phyloP scores from a whole-genome alignment of 2,329 filamentous ascomycete species.

The Botrytis cinerea region DNA sequence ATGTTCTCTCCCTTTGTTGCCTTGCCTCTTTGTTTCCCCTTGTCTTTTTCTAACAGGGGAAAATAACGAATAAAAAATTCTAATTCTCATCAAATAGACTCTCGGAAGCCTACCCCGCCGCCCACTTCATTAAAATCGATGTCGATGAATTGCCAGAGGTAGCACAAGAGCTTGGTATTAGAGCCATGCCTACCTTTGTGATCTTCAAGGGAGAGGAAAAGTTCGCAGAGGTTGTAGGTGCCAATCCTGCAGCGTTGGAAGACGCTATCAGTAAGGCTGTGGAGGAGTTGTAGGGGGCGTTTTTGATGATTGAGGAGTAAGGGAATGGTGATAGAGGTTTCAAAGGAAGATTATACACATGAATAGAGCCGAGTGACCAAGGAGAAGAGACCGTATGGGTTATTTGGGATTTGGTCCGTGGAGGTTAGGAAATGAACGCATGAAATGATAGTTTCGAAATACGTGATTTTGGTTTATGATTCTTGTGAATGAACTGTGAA shows the following conservation, averaged over 20 bases:
- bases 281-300: not conserved
- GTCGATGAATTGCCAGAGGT: slow-evolving; percentile 80
- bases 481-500: not conserved
- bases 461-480: not conserved
- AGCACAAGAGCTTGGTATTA: slow-evolving; percentile 74
- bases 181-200: slow-evolving; percentile 91
- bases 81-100: slow-evolving; percentile 48
- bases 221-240: slow-evolving; percentile 73
- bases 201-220: slow-evolving; percentile 80
- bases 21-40: slow-evolving; percentile 18
- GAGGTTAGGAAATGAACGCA: not conserved
- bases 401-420: not conserved
- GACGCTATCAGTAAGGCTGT: slow-evolving; percentile 33
- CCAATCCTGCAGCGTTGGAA: slow-evolving; percentile 71
- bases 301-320: not conserved
- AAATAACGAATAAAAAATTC: slow-evolving; percentile 11
- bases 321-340: not conserved
- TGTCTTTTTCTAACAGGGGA: slow-evolving; percentile 27
- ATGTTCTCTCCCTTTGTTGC: slow-evolving; percentile 41
- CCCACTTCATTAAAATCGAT: slow-evolving; percentile 86
- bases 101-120: slow-evolving; percentile 58
- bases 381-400: not conserved
- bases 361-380: not conserved
- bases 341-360: not conserved
- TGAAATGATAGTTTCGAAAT: not conserved